These are phyloP conservation scores for Termitomyces sp. DNA, from an alignment of 768 basidiomycete species.

Conservation along the genomic window DNA sequence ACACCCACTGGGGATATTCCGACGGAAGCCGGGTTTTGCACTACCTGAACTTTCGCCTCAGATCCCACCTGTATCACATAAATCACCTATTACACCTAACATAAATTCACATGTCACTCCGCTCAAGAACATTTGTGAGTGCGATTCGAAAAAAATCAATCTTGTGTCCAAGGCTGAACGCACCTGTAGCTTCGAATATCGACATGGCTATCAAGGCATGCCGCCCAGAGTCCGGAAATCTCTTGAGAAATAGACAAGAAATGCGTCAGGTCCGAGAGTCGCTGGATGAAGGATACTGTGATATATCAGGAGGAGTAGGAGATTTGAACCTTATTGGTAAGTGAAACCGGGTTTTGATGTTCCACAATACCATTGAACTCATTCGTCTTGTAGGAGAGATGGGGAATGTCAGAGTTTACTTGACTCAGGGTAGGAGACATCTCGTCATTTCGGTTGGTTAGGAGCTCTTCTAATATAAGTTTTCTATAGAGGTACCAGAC, in stretches of 20 bases:
- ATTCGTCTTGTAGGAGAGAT: slow-evolving; percentile 44
- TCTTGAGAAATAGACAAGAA: slow-evolving; percentile 60
- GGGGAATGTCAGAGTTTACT: slow-evolving; percentile 58
- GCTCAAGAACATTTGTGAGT: slow-evolving; percentile 40
- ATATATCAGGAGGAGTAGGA: slow-evolving; percentile 60
- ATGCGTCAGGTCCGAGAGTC: slow-evolving; percentile 75
- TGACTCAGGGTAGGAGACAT: slow-evolving; percentile 49
- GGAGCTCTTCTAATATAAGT: neutral
- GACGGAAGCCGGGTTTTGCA: slow-evolving; percentile 5
- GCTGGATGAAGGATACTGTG: slow-evolving; percentile 80
- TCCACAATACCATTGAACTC: neutral
- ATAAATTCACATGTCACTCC: slow-evolving; percentile 29
- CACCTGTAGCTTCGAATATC: slow-evolving; percentile 53
- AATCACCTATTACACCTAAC: slow-evolving; percentile 11
- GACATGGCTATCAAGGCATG: slow-evolving; percentile 73
- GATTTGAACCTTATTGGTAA: slow-evolving; percentile 62
- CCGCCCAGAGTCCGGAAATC: slow-evolving; percentile 57
- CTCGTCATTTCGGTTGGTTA: neutral
- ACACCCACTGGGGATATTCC: slow-evolving; percentile 7
- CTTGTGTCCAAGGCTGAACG: slow-evolving; percentile 2
- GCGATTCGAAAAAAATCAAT: neutral
- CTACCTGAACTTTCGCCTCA: slow-evolving; percentile 11
- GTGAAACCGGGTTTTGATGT: slow-evolving; percentile 12
- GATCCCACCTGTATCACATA: slow-evolving; percentile 8
- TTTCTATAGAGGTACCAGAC: slow-evolving; percentile 53